A percentile compares a stretch with the other conserved stretches of the same genome.
phyloP scores from a whole-genome alignment of 208 protist species.

The Crithidia brevicula region DNA sequence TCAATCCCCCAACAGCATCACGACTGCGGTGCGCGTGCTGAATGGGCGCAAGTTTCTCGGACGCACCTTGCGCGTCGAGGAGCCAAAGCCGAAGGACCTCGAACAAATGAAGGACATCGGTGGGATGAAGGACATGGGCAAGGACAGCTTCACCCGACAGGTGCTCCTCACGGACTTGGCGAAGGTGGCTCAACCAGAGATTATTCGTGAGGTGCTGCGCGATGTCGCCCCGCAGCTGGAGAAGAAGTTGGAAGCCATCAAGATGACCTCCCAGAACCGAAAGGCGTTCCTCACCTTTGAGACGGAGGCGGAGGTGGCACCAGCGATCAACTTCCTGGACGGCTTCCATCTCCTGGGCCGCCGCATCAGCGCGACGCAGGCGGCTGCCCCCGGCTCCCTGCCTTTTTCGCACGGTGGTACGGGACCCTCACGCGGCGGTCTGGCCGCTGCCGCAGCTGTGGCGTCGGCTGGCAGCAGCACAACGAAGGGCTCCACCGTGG shows the following conservation, averaged over 20 bases:
- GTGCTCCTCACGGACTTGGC: slow-evolving; percentile 86
- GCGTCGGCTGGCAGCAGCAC: background rate
- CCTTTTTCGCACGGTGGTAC: slow-evolving; percentile 67
- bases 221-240: slow-evolving; percentile 89
- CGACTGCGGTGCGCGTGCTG: slow-evolving; percentile 82
- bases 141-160: slow-evolving; percentile 81
- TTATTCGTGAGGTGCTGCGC: slow-evolving; percentile 87
- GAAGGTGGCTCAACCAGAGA: slow-evolving; percentile 84
- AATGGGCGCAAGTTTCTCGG: slow-evolving; percentile 91
- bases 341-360: slow-evolving; percentile 85
- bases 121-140: slow-evolving; percentile 60
- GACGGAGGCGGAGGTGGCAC: slow-evolving; percentile 64
- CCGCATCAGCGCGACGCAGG: slow-evolving; percentile 63
- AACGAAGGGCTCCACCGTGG: background rate
- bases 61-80: slow-evolving; percentile 83
- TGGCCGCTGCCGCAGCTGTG: background rate
- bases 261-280: slow-evolving; percentile 91
- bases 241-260: slow-evolving; percentile 85
- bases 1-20: slow-evolving; percentile 85
- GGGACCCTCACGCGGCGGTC: slow-evolving; percentile 8
- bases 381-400: slow-evolving; percentile 81
- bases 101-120: slow-evolving; percentile 44
- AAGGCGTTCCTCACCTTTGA: slow-evolving; percentile 91
- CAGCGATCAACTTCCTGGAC: slow-evolving; percentile 83
- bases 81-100: slow-evolving; percentile 80